These are phyloP conservation scores for Phytophthora syringae DNA, from an alignment of 352 stramenopile genomes.

Conservation along the genomic window DNA sequence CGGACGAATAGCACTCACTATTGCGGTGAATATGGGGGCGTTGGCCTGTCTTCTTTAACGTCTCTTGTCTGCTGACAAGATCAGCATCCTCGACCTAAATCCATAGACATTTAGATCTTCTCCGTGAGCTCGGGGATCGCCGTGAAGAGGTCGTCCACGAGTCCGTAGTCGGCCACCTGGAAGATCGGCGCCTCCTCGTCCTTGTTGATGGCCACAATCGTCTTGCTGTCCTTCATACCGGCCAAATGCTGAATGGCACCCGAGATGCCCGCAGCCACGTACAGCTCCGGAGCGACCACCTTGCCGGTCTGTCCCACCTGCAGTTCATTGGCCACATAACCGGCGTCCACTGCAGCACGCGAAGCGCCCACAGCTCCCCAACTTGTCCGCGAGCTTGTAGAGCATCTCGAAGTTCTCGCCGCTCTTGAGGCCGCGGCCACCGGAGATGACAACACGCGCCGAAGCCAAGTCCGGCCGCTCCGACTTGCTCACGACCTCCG, in stretches of 20 bases:
- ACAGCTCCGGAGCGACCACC: conserved; percentile 97
- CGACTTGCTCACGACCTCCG: conserved; percentile 94
- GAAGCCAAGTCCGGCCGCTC: conserved; percentile 95
- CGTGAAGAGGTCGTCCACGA: conserved; percentile 98
- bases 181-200: conserved; percentile 99
- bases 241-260: conserved; percentile 99
- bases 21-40: conserved; percentile 29
- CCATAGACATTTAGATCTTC: conserved; percentile 93
- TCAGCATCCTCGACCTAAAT: neutral
- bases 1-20: conserved; percentile 35
- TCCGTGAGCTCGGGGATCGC: conserved; percentile 97
- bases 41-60: conserved; percentile 17
- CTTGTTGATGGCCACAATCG: conserved; percentile 99
- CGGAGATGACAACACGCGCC: conserved; percentile 95
- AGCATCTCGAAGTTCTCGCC: conserved; percentile 99
- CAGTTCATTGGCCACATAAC: conserved; percentile 98
- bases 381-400: conserved; percentile 97
- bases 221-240: conserved; percentile 99
- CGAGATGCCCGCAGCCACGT: conserved; percentile 97
- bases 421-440: conserved; percentile 97
- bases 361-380: conserved; percentile 97
- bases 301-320: conserved; percentile 99
- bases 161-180: conserved; percentile 98
- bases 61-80: no score
- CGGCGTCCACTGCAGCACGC: conserved; percentile 97